Evolutionary conservation across 2,329 filamentous ascomycete genomes (phyloP).

Genomic region (Trichoderma afroharzianum): DNA sequence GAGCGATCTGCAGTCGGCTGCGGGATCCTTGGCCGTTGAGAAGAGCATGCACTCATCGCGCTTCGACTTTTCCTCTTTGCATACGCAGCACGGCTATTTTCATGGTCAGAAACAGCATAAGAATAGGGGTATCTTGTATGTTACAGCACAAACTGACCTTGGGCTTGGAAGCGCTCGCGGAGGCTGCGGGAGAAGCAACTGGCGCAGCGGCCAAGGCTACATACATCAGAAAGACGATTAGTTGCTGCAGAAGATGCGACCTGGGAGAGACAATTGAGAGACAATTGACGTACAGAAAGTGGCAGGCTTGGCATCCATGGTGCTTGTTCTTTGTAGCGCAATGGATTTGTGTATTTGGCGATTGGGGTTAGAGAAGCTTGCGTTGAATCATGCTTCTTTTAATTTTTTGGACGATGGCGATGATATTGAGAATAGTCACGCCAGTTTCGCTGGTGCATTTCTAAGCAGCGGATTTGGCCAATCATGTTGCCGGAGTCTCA

Average conservation of each 20-base stretch:
- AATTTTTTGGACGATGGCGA: slow-evolving; percentile 21
- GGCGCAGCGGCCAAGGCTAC: slow-evolving; percentile 26
- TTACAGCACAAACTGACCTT: slow-evolving; percentile 33
- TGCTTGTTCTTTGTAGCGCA: slow-evolving; percentile 19
- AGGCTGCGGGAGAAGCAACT: slow-evolving; percentile 28
- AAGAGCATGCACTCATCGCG: slow-evolving; percentile 99
- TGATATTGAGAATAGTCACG: slow-evolving; percentile 10
- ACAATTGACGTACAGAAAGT: slow-evolving; percentile 26
- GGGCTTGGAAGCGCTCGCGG: slow-evolving; percentile 37
- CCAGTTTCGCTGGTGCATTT: slow-evolving; percentile 25
- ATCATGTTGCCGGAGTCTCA: slow-evolving; percentile 26
- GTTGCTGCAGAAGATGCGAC: neutral
- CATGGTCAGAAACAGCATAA: neutral
- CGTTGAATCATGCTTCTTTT: slow-evolving; percentile 18
- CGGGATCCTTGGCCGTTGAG: slow-evolving; percentile 76
- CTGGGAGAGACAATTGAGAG: neutral
- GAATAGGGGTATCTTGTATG: neutral
- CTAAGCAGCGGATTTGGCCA: slow-evolving; percentile 29
- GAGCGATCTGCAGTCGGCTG: slow-evolving; percentile 75
- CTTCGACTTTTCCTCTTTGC: slow-evolving; percentile 87
- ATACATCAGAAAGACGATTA: slow-evolving; percentile 17
- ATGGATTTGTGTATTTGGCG: slow-evolving; percentile 2
- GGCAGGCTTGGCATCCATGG: slow-evolving; percentile 32
- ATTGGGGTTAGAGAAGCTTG: slow-evolving; percentile 11
- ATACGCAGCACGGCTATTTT: slow-evolving; percentile 88